Evolutionary conservation across 2,329 filamentous ascomycete genomes (phyloP), one percentile per base, ranked within the genome.

Genomic region (Exophiala phaeomuriformis): DNA sequence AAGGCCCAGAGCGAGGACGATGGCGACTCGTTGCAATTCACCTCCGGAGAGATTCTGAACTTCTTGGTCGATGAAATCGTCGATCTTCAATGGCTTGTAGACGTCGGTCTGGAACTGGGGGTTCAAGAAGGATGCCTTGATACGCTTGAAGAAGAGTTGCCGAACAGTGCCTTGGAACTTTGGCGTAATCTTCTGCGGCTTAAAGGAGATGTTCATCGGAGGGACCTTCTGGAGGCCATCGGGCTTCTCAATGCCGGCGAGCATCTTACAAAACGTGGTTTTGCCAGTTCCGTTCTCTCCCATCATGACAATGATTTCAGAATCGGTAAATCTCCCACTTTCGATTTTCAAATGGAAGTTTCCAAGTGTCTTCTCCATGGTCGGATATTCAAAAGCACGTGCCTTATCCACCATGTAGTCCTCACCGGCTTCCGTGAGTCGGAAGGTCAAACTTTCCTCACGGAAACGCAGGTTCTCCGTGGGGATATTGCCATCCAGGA

Each of bases 21-120:
- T 97, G 70, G 91, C 91, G 48, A 98, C 94, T 82, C 94, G 90
- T 74, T 98, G 93, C 79, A 98, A 78, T 83, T 98, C 93, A 87
- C 93, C 93, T 81, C 93, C 93, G 51, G 93, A 98, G 69, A 98
- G 76, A 73, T 97, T 95, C 79, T 96, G 95, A 63, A 98, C 93
- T 76, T 98, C 94, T 73, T 98, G 93, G 69, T 98, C 93, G 67
- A 98, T 97, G 73, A 98, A 98, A 69, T 97, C 93, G 49, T 98
- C 93, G 57, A 98, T 84, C 77, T 95, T 96, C 57, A 98, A 82
- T n/a, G 94, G 93, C 78, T 97, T 97, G 76, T 97, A 94, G 53
- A 98, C 94, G 71, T 98, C 93, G 9, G 93, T 98, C 78, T 98
- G 93, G 81, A 98, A 98, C 72, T 98, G 93, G 31, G 93, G 93